Evolutionary conservation across 441 rosid species (phyloP), one percentile per base, ranked within the genome.

Genomic region (Pelargonium citronellum): DNA sequence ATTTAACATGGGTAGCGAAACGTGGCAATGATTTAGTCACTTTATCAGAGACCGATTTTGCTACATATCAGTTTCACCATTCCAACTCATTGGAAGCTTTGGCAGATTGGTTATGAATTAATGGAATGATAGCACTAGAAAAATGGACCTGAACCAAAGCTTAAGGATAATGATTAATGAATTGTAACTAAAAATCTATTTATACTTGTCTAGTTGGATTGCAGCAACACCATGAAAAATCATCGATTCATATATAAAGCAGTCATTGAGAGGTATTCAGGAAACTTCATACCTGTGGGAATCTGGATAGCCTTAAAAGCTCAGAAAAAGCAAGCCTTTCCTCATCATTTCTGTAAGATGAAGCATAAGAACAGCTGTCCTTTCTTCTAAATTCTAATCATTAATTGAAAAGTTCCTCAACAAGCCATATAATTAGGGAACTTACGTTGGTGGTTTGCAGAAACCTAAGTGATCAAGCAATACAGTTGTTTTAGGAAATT

Each of bases 401-500:
- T 46, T 41, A 20, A 44, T 66, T 53, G 55, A 66, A 74, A 71
- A 46, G 13, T 7, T 49, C 61, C 53, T 63, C 62, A 22, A 2
- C 13, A 68, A 55, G 47, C 49, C 13, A 44, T 77, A 34, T 41
- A 12, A 41, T 19, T 68, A 74, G 44, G 34, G 62, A 68, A 55
- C 89, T 84, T 72, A 93, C 95, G 15, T 71, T 66, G 91, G 91
- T 44, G 89, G 91, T 80, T 80, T 91, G 91, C 96, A 91, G 82
- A 91, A 94, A 82, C 90, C 93, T 68, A 92, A 78, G 75, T 94
- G 96, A 85, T 94, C 97, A 30, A 94, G 85, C 69, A 94, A 64
- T 49, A 86, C 92, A 49, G 39, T 68, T 5, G 97, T 93, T 12
- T 87, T 82, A 73, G 96, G 96, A 78, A 83, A 93, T 77, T 91